Base-by-base conservation (phyloP, 257 asterid species). In the Hygrophila difformis region DNA sequence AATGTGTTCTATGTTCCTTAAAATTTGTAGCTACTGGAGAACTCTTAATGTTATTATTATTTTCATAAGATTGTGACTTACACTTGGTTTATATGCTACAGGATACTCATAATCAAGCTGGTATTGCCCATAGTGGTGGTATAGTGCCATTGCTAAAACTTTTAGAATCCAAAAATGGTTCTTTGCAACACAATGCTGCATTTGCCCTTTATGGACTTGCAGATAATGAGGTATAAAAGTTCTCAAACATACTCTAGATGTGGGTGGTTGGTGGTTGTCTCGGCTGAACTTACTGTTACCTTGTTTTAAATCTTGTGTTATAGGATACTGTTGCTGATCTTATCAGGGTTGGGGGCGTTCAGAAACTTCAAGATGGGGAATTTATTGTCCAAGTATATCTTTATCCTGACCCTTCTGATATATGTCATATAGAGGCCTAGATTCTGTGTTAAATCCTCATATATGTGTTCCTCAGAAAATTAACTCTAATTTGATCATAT, bases 151-250 rank as follows among this genome's bases (percentile, higher is more conserved):
- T 91, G 46, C 70, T 91, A 63, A 76, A 77, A 78, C 99, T 91
- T 56, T 92, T 87, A 56, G 93, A 83, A 59, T 83, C 97, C 42
- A 91, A 83, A 68, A 80, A 91, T 65, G 95, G 95, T 57, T 91
- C 97, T n/a, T 57, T 87, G 55, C 97, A 86, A 53, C 99, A 91
- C 60, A 87, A 87, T 78, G 93, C 99, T 65, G 99, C 99, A 43
- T 91, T 91, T 71, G 95, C 99, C 52, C 93, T 91, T 45, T 91
- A 86, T 43, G 99, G 99, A 40, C 99, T 91, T 65, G 95, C 99
- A 18, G 99, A 91, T 65, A 91, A 91, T 56, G 99, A 91, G 94
- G 99, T 83, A n/a, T n/a, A n/a, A n/a, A n/a, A 56, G 22, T 54
- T 36, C 23, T 36, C 29, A 49, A 17, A 52, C 21, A 39, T 35